These are phyloP conservation scores for Candida succiphila DNA, from an alignment of 805 yeast genomes.

Conservation along the genomic window DNA sequence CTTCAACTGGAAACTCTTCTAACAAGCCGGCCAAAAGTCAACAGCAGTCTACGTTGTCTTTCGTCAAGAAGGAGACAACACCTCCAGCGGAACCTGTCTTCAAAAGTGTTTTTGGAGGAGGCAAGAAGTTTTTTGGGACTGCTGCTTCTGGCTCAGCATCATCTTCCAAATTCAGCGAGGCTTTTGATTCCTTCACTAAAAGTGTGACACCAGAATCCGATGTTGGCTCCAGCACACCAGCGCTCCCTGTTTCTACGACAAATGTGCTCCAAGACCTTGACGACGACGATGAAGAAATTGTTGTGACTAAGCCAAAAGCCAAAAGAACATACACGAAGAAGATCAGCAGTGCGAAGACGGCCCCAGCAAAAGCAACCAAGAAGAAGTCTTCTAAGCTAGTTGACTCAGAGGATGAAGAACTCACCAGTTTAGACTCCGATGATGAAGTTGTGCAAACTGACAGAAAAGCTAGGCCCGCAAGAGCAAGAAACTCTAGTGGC, in stretches of 20 bases:
- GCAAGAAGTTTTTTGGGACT: constrained; percentile 6
- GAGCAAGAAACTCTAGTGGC: no score
- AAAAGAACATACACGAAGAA: no score
- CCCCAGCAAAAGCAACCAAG: constrained; percentile 4
- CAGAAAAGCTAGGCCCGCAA: no score
- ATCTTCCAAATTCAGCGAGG: constrained; percentile 13
- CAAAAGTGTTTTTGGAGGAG: constrained; percentile 24
- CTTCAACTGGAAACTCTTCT: neutral
- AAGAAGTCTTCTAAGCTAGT: constrained; percentile 5
- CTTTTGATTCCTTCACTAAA: constrained; percentile 9
- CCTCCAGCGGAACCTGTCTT: constrained; percentile 13
- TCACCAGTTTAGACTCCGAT: neutral
- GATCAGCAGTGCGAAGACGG: no score
- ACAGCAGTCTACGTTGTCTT: constrained; percentile 10
- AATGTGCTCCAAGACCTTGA: no score
- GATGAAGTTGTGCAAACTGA: no score
- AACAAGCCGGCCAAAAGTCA: constrained; percentile 3
- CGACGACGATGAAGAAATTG: no score
- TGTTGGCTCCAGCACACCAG: no score
- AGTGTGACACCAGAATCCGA: no score
- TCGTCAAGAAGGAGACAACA: constrained; percentile 3
- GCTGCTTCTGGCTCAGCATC: constrained; percentile 16
- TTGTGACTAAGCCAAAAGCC: no score
- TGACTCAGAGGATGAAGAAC: constrained; percentile 8
- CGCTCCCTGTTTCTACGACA: no score